Conservation (phyloP, 164 flowering plant species). For the Vitis rotundifolia region DNA sequence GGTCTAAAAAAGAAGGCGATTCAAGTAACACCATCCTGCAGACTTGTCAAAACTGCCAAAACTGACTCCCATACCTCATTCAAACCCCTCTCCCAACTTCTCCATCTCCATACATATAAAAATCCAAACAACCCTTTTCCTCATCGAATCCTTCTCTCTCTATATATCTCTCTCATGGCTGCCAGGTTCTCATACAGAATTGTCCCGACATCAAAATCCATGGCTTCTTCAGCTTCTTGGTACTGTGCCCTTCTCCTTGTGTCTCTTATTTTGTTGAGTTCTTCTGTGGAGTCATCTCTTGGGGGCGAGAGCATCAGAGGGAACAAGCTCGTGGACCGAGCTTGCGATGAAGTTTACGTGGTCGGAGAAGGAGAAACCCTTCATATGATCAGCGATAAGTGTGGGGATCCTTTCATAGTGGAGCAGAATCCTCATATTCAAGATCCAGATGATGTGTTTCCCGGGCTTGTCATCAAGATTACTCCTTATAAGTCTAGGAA, state of each 20-base stretch:
- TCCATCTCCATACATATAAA: background rate
- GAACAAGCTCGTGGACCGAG: constrained; percentile 7
- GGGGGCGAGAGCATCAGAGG: background rate
- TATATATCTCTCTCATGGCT: constrained; percentile 1
- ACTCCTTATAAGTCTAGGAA: background rate
- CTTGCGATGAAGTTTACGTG: constrained; percentile 28
- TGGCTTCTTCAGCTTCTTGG: constrained; percentile 18
- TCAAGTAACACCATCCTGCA: constrained; percentile 6
- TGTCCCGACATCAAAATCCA: background rate
- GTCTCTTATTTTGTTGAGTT: constrained; percentile 6
- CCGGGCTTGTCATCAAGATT: constrained; percentile 28
- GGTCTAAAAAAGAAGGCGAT: constrained; percentile 2
- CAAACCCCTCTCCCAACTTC: background rate
- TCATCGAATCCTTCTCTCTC: background rate
- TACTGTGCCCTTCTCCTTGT: constrained; percentile 16
- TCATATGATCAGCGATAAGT: constrained; percentile 27
- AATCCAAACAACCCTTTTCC: background rate
- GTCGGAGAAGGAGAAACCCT: constrained; percentile 34
- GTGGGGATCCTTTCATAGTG: constrained; percentile 28
- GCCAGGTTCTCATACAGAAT: background rate
- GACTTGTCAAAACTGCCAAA: constrained; percentile 12
- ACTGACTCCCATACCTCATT: constrained; percentile 4
- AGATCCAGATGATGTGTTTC: constrained; percentile 30
- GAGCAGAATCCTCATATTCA: constrained; percentile 34
- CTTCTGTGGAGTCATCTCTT: background rate